Evolutionary conservation across 2,329 filamentous ascomycete species (phyloP), one percentile per base, ranked within the genome.

Genomic region (Monosporascus ibericus): DNA sequence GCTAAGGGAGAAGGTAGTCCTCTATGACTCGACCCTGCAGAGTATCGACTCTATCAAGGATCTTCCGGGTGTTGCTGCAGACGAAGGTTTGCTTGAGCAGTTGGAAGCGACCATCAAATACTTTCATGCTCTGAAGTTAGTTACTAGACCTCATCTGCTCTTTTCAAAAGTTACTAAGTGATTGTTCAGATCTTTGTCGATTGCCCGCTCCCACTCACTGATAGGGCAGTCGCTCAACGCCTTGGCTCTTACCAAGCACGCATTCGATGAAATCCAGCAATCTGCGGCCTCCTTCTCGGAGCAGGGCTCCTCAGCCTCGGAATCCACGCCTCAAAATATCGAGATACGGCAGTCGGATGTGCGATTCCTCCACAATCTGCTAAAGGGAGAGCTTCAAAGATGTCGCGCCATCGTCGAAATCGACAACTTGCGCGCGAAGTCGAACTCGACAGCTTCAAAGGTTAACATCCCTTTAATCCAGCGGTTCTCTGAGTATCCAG

Each of bases 21-120:
- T 99, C 2, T 97, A 96, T 67, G 91, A 96, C 67, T 90, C 90
- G 24, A 95, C 87, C 8, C 72, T 96, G 24, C 90, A 96, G 70
- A 96, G 90, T 69, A 77, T 99, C 54, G 88, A 96, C 59, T 90
- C 91, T 5, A 85, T 96, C 68, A 90, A 88, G 62, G 90, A 96
- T 55, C 78, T 99, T 15, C 88, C 91, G 2, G 94, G 94, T 69
- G 88, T 96, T 18, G 90, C 90, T 37, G 87, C 90, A 42, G 94
- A 99, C 63, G 79, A 84, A 40, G 76, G 74, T 17, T 88, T 99
- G 58, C 77, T 91, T 5, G 73, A 79, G 46, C 90, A 94, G 67
- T 75, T 99, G n/a, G 83, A 89, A 52, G 84, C 84, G 36, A 92
- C 90, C 60, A 78, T 81, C 37, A 77, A 81, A 55, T 97, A 97